phyloP scores from a whole-genome alignment of 495 filamentous ascomycete species.

The Aspergillus heteromorphus region DNA sequence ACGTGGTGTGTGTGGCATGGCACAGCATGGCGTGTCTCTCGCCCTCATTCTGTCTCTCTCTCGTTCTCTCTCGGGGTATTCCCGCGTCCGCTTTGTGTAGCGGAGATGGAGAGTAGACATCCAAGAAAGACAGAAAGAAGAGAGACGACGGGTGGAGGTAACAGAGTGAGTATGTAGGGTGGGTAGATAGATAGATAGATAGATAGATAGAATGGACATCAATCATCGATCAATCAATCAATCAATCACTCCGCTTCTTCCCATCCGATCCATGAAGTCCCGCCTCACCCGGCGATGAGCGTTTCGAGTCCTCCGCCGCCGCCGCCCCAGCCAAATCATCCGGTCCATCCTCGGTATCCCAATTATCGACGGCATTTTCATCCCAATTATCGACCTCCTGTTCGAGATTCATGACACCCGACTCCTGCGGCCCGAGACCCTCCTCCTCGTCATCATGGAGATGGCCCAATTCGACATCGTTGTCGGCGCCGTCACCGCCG shows the following conservation, averaged over 20 bases:
- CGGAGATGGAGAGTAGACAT: neutral
- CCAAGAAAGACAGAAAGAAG: neutral
- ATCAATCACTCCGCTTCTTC: constrained; percentile 22
- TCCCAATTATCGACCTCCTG: constrained; percentile 81
- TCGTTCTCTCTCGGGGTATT: neutral
- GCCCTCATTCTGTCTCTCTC: neutral
- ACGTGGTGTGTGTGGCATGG: too few species aligned
- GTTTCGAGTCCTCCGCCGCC: constrained; percentile 6
- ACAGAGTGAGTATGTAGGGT: too few species aligned
- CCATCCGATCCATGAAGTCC: constrained; percentile 6
- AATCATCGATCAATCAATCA: neutral
- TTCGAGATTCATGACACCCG: constrained; percentile 53
- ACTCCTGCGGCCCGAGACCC: constrained; percentile 53
- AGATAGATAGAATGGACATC: neutral
- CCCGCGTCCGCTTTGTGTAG: neutral
- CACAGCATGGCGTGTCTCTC: too few species aligned
- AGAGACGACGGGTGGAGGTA: neutral
- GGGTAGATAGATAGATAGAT: too few species aligned
- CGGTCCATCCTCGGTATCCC: constrained; percentile 57
- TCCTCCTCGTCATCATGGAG: constrained; percentile 54
- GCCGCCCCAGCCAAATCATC: constrained; percentile 8
- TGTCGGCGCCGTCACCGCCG: constrained; percentile 47
- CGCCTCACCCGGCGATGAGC: neutral
- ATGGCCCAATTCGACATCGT: constrained; percentile 50
- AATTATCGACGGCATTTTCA: constrained; percentile 69